These are phyloP conservation scores for Rhizoclosmatium hyalinum DNA, from an alignment of 371 early-diverging fungal genomes.

Conservation along the genomic window DNA sequence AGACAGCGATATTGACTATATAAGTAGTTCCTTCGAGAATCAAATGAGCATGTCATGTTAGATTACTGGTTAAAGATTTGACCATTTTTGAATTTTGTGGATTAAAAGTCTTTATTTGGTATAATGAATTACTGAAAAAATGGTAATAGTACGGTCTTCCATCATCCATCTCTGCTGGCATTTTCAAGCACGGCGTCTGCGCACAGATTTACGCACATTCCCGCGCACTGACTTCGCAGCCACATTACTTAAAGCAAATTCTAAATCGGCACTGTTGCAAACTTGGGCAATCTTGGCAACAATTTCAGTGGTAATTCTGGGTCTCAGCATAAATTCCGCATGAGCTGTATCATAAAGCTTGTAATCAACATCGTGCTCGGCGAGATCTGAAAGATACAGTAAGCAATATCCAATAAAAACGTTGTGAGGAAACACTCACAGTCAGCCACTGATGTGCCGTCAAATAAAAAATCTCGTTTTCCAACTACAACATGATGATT, in stretches of 20 bases:
- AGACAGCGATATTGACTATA: slow-evolving; percentile 30
- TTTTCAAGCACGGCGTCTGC: slow-evolving; percentile 8
- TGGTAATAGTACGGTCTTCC: no score
- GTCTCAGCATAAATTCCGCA: slow-evolving; percentile 36
- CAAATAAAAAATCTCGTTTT: slow-evolving; percentile 39
- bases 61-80: background rate
- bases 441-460: slow-evolving; percentile 28
- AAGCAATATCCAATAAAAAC: background rate
- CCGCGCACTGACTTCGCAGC: background rate
- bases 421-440: slow-evolving; percentile 19
- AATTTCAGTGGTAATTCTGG: slow-evolving; percentile 28
- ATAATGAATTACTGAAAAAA: no score
- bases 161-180: no score
- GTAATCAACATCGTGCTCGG: slow-evolving; percentile 19
- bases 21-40: slow-evolving; percentile 31
- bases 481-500: slow-evolving; percentile 30
- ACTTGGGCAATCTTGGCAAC: slow-evolving; percentile 23
- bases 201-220: background rate
- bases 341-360: slow-evolving; percentile 29
- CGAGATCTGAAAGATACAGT: slow-evolving; percentile 28
- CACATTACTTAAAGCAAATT: background rate
- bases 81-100: no score
- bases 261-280: slow-evolving; percentile 10
- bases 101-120: no score
- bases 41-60: slow-evolving; percentile 15